Conservation (phyloP, 2,329 filamentous ascomycete species). For the Nigrospora sphaerica region DNA sequence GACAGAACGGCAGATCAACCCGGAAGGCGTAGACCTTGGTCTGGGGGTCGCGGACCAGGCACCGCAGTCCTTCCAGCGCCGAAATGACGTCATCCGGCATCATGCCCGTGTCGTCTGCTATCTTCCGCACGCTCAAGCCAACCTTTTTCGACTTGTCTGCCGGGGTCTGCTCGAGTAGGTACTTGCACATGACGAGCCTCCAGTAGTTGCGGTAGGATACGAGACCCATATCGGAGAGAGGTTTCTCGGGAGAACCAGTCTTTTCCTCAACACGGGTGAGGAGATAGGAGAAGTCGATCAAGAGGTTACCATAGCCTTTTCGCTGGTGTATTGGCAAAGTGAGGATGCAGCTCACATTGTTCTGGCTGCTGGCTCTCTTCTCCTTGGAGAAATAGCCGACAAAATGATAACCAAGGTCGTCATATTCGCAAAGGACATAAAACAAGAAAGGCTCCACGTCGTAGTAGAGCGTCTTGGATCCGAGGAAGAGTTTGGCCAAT, state of each 20-base stretch:
- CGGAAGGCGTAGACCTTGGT: slow-evolving; percentile 86
- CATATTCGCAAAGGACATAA: slow-evolving; percentile 93
- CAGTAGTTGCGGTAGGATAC: slow-evolving; percentile 98
- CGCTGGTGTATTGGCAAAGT: slow-evolving; percentile 94
- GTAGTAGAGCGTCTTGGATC: slow-evolving; percentile 96
- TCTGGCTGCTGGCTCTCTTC: slow-evolving; percentile 87
- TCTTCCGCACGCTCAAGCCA: slow-evolving; percentile 55
- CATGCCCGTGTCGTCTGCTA: slow-evolving; percentile 88
- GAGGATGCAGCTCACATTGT: slow-evolving; percentile 96
- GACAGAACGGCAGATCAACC: slow-evolving; percentile 78
- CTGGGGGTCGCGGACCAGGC: slow-evolving; percentile 80
- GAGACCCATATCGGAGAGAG: slow-evolving; percentile 93
- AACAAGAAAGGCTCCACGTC: slow-evolving; percentile 96
- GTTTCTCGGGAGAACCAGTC: slow-evolving; percentile 94
- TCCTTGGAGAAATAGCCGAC: slow-evolving; percentile 99
- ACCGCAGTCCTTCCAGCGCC: slow-evolving; percentile 81
- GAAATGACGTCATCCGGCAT: slow-evolving; percentile 95
- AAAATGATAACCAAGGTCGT: slow-evolving; percentile 88
- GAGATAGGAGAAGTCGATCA: slow-evolving; percentile 98
- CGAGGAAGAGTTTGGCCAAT: slow-evolving; percentile 93
- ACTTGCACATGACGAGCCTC: slow-evolving; percentile 81
- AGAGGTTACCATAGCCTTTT: slow-evolving; percentile 90
- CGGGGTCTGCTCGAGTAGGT: slow-evolving; percentile 56
- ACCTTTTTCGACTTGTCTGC: slow-evolving; percentile 30
- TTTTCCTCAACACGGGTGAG: slow-evolving; percentile 89